Conservation (phyloP, 2,329 filamentous ascomycete species). For the Geosmithia putterillii region DNA sequence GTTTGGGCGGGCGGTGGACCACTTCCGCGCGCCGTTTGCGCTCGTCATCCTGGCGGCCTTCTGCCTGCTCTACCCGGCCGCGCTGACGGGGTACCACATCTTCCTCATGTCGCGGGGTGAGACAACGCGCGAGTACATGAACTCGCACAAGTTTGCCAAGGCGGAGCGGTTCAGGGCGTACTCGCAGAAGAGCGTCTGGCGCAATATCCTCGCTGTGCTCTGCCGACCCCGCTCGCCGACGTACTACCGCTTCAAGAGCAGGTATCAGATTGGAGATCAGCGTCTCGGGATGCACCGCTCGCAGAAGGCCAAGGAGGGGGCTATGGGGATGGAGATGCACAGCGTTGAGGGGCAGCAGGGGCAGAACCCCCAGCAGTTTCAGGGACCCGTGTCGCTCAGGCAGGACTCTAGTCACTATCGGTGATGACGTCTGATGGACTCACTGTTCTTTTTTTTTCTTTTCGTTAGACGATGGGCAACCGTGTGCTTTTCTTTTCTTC, state of each 20-base stretch:
- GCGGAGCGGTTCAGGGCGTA: conserved; percentile 87
- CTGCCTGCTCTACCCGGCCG: conserved; percentile 66
- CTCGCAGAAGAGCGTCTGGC: conserved; percentile 60
- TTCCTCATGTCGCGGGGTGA: conserved; percentile 86
- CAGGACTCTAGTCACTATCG: not conserved
- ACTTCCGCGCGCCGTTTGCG: conserved; percentile 72
- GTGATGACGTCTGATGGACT: not conserved
- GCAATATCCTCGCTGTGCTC: conserved; percentile 73
- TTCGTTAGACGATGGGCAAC: not conserved
- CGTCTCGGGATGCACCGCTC: conserved; percentile 48
- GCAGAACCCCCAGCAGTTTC: conserved; percentile 31
- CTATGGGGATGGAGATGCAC: conserved; percentile 61
- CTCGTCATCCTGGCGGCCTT: conserved; percentile 77
- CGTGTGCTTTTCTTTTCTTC: not conserved
- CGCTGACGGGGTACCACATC: conserved; percentile 77
- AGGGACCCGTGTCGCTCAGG: conserved; percentile 35
- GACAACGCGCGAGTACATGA: conserved; percentile 92
- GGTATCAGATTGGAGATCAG: conserved; percentile 72
- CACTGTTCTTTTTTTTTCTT: not conserved
- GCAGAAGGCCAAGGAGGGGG: conserved; percentile 31
- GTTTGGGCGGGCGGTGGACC: conserved; percentile 55
- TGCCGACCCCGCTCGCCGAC: conserved; percentile 75
- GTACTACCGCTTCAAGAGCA: conserved; percentile 75
- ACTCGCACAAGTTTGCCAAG: conserved; percentile 89
- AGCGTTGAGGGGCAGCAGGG: conserved; percentile 27